Evolutionary conservation across 352 stramenopile genomes (phyloP), one percentile per base, ranked within the genome.

Genomic region (Globisporangium rhizosaccharum): DNA sequence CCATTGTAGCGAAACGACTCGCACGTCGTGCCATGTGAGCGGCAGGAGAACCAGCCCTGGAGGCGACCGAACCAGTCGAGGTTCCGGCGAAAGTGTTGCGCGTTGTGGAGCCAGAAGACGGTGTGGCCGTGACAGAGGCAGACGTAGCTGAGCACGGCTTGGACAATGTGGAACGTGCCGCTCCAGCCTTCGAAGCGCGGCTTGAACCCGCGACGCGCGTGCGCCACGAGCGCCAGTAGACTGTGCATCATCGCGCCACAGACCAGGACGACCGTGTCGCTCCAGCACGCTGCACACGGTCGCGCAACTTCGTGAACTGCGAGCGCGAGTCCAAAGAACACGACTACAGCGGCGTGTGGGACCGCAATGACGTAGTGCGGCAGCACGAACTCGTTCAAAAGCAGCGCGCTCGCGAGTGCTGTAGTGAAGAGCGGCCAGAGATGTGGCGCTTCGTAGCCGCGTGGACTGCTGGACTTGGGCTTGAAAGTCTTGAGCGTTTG

Each of bases 181-280:
- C 66, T 83, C 74, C 74, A 81, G 50, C 68, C 62, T 1, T 59
- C 61, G 51, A 79, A 83, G 46, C 68, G 67, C 30, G 71, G 63
- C 0, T 42, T 50, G 3, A 72, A 57, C 23, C 51, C 51, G 6
- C 51, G 51, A 30, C 51, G 37, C 26, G 37, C 51, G 36, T 57
- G 37, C 41, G 36, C 20, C 8, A 5, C 18, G 1, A 30, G 9
- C 18, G 54, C 54, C 20, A 10, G 23, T 4, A 18, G 10, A 4
- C 17, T n/a, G n/a, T 26, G 18, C 11, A 30, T 23, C 42, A 33
- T 9, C 8, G 46, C 44, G n/a, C 33, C 18, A 12, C 4, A 12
- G 17, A 60, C 9, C 45, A 60, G 20, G 10, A 9, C 26, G 12
- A 23, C 28, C 7, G 53, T 17, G 20, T 60, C 55, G 2, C 20